These are phyloP conservation scores for Cryomyces minteri DNA, from an alignment of 495 filamentous ascomycete genomes.

Conservation along the genomic window DNA sequence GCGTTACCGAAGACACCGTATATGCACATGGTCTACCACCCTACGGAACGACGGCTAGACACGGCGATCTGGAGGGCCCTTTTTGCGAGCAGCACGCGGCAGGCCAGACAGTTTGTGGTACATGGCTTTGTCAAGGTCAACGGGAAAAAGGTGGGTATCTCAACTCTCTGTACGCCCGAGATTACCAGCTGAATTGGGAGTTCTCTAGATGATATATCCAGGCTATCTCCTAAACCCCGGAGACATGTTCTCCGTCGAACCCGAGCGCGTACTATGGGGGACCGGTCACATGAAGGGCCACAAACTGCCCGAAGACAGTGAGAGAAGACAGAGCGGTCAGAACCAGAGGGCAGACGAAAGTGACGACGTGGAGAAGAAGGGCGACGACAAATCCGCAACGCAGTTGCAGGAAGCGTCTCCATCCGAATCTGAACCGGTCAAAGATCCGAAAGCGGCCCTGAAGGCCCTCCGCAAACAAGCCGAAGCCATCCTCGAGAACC, in stretches of 20 bases:
- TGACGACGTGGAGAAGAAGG: conserved; percentile 14
- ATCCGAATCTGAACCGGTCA: background rate
- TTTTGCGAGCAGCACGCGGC: conserved; percentile 87
- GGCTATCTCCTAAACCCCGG: conserved; percentile 93
- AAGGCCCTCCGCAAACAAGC: conserved; percentile 33
- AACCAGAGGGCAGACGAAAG: conserved; percentile 11
- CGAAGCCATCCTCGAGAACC: conserved; percentile 25
- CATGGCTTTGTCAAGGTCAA: conserved; percentile 92
- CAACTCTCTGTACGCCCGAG: background rate
- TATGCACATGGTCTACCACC: conserved; percentile 83
- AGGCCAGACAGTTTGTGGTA: conserved; percentile 84
- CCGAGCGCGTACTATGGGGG: conserved; percentile 68
- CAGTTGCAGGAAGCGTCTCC: background rate
- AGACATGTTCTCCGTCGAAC: conserved; percentile 91
- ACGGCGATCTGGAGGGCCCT: conserved; percentile 79
- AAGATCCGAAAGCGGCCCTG: conserved; percentile 21
- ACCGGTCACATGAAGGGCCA: conserved; percentile 32
- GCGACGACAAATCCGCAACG: background rate
- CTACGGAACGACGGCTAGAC: conserved; percentile 77
- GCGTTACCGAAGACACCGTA: conserved; percentile 43
- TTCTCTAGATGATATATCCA: conserved; percentile 65
- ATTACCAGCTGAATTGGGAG: background rate
- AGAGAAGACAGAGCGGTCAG: conserved; percentile 19
- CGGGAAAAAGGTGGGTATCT: conserved; percentile 62
- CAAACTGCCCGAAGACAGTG: conserved; percentile 34